Percentiles rank a stretch among this genome's conserved stretches.
These are phyloP conservation scores for Micractinium sp. DNA, from an alignment of 139 green algal genomes.

Conservation along the genomic window DNA sequence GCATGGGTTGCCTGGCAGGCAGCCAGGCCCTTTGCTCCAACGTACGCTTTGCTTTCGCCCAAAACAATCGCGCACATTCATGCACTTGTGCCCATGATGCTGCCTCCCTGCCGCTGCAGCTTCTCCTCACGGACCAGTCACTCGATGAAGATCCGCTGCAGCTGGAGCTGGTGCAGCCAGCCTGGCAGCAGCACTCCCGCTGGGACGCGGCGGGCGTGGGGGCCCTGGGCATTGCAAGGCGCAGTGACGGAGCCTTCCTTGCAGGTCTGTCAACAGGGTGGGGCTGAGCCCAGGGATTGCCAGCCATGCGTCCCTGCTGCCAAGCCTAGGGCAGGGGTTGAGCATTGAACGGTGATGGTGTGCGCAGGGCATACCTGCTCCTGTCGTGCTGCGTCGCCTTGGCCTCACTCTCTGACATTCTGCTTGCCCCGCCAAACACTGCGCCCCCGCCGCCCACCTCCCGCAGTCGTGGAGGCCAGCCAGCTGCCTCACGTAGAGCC, in stretches of 20 bases:
- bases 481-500: neutral
- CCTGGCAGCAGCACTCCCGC: conserved; percentile 18
- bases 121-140: neutral
- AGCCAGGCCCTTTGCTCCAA: neutral
- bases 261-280: neutral
- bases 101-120: neutral
- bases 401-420: neutral
- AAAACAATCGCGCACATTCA: neutral
- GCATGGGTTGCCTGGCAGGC: neutral
- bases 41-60: neutral
- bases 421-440: too few species aligned
- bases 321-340: too few species aligned
- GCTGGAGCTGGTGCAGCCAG: neutral
- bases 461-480: neutral
- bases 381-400: neutral
- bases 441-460: too few species aligned
- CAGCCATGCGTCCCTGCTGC: too few species aligned
- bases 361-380: neutral
- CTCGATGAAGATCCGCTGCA: neutral
- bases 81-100: neutral
- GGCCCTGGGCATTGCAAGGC: neutral
- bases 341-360: too few species aligned
- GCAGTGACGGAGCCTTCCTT: neutral
- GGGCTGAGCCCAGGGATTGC: neutral
- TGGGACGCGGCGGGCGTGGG: conserved; percentile 23